Conservation (phyloP, 2,329 filamentous ascomycete species). For the Fusarium napiforme region DNA sequence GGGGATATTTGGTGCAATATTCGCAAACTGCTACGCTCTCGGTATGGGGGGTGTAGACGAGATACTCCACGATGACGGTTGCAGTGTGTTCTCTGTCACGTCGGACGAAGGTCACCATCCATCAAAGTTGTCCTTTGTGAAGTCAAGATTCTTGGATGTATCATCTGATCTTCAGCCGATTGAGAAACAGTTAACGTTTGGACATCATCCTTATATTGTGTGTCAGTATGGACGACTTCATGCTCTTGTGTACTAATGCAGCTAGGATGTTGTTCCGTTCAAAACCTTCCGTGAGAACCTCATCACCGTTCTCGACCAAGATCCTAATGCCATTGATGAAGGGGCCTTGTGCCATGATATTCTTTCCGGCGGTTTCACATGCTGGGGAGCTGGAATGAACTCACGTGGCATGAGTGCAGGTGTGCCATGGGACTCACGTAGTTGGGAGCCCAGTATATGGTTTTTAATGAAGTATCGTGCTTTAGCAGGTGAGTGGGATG, state of each 20-base stretch:
- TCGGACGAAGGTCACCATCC: slow-evolving; percentile 39
- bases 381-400: slow-evolving; percentile 50
- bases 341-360: slow-evolving; percentile 52
- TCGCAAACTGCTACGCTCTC: slow-evolving; percentile 53
- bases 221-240: not conserved
- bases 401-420: slow-evolving; percentile 48
- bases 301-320: slow-evolving; percentile 39
- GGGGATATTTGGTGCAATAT: slow-evolving; percentile 49
- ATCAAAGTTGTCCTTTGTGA: slow-evolving; percentile 39
- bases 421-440: slow-evolving; percentile 57
- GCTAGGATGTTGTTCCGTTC: slow-evolving; percentile 50
- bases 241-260: slow-evolving; percentile 12
- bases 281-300: slow-evolving; percentile 47
- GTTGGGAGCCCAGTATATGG: slow-evolving; percentile 58
- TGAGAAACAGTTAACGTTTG: slow-evolving; percentile 48
- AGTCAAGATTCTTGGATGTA: slow-evolving; percentile 39
- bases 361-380: slow-evolving; percentile 49
- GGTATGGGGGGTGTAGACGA: slow-evolving; percentile 43
- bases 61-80: slow-evolving; percentile 42
- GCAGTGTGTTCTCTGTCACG: slow-evolving; percentile 49
- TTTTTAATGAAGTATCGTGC: slow-evolving; percentile 56
- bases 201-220: slow-evolving; percentile 51
- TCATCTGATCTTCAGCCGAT: slow-evolving; percentile 47
- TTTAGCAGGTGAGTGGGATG: slow-evolving; percentile 51
- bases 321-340: slow-evolving; percentile 49